Conservation (phyloP, 129 eudicot genomes). For the Heracleum sosnowskyi region DNA sequence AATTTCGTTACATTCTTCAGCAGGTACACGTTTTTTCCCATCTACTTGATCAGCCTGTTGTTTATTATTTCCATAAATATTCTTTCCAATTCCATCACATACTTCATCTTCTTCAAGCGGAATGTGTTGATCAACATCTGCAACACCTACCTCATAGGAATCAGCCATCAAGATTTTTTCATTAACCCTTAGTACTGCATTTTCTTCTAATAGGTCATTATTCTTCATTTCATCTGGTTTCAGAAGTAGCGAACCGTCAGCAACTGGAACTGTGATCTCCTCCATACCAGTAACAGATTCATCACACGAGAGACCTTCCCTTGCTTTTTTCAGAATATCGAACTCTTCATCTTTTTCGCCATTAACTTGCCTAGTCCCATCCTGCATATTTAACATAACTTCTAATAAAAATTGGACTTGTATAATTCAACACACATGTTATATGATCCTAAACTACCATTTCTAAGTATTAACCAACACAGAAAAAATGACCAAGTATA, state of each 20-base stretch:
- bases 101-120: not conserved
- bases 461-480: too few relatives aligned
- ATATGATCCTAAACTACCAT: not conserved
- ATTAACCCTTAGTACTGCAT: not conserved
- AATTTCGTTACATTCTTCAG: not conserved
- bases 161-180: not conserved
- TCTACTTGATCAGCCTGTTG: not conserved
- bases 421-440: not conserved
- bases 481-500: too few relatives aligned
- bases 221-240: not conserved
- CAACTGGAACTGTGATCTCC: not conserved
- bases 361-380: conserved; percentile 14
- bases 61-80: not conserved
- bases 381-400: conserved; percentile 19
- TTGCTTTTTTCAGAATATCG: conserved; percentile 3
- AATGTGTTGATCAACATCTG: not conserved
- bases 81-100: not conserved
- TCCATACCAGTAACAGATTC: conserved; percentile 13
- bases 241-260: not conserved
- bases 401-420: not conserved
- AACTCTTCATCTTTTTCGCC: conserved; percentile 11
- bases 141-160: not conserved
- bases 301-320: conserved; percentile 8
- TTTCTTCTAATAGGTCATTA: not conserved
- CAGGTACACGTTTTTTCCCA: not conserved